Evolutionary conservation across 768 basidiomycete species (phyloP).

Genomic region (Lentinula edodes): DNA sequence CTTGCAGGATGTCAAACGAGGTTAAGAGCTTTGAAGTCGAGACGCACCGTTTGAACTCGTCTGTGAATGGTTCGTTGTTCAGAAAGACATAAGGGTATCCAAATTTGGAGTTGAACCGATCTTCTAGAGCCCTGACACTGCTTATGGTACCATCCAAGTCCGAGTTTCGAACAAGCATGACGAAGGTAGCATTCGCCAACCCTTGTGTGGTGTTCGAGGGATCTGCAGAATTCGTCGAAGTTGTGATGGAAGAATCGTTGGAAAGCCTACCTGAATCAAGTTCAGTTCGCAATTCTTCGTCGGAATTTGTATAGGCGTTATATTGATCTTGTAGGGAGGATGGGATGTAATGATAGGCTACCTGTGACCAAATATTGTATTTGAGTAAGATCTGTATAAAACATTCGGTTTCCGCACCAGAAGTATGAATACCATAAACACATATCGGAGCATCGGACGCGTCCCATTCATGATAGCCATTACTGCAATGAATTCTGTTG

Average conservation of each 20-base stretch:
- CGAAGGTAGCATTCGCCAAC: slow-evolving; percentile 35
- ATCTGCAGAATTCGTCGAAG: neutral
- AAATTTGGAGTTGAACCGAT: slow-evolving; percentile 73
- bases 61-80: slow-evolving; percentile 75
- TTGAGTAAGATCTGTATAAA: neutral
- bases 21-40: neutral
- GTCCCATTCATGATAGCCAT: neutral
- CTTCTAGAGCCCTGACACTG: slow-evolving; percentile 74
- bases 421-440: neutral
- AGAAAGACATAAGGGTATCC: slow-evolving; percentile 83
- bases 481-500: neutral
- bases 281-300: too few species aligned
- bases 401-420: neutral
- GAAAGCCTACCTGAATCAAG: neutral
- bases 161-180: slow-evolving; percentile 59
- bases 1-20: slow-evolving; percentile 8
- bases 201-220: neutral
- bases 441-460: neutral
- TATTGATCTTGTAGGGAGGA: neutral
- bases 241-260: neutral
- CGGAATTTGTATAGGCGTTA: neutral
- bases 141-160: slow-evolving; percentile 58
- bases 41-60: slow-evolving; percentile 64
- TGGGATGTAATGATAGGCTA: neutral
- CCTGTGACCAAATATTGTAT: neutral